phyloP scores from a whole-genome alignment of 2,329 filamentous ascomycete genomes.

The Seiridium unicorne region DNA sequence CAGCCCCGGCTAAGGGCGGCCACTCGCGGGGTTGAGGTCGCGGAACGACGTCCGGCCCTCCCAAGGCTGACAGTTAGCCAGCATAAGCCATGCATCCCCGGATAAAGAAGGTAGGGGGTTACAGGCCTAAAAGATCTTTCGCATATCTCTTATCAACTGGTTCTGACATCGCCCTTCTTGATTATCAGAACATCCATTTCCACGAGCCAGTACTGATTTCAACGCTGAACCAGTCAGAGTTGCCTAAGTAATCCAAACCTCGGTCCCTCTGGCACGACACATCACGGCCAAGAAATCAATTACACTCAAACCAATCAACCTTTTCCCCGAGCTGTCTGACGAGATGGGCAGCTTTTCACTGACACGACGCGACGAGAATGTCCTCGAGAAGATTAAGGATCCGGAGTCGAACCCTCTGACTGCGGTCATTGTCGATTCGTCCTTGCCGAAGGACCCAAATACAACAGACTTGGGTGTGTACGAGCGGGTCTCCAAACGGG shows the following conservation, averaged over 20 bases:
- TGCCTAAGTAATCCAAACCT: not conserved
- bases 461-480: constrained; percentile 51
- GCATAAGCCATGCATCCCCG: not conserved
- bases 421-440: constrained; percentile 52
- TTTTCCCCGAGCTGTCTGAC: not conserved
- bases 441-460: constrained; percentile 56
- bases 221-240: no score
- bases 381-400: constrained; percentile 67
- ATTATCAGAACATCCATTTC: no score
- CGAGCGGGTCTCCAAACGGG: constrained; percentile 45
- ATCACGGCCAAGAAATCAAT: not conserved
- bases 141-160: not conserved
- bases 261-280: no score
- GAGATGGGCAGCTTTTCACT: constrained; percentile 35
- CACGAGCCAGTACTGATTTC: no score
- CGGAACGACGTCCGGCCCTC: not conserved
- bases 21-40: constrained; percentile 2
- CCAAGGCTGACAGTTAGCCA: not conserved
- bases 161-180: no score
- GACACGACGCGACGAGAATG: constrained; percentile 57
- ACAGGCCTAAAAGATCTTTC: not conserved
- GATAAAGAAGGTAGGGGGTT: not conserved
- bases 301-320: not conserved
- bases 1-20: constrained; percentile 7
- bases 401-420: constrained; percentile 60